Evolutionary conservation across 768 basidiomycete genomes (phyloP).

Genomic region (Serendipita vermifera): DNA sequence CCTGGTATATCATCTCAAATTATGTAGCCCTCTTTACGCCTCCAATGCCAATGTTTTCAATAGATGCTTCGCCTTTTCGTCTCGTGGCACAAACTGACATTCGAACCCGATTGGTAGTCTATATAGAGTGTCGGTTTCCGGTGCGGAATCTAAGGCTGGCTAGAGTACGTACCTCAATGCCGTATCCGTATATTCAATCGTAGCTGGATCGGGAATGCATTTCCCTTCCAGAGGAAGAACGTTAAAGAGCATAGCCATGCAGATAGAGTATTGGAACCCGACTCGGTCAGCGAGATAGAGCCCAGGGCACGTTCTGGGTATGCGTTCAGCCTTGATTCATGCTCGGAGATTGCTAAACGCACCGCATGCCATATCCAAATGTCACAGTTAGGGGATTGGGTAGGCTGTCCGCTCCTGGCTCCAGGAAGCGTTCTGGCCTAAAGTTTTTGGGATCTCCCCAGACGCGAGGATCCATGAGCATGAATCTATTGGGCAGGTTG

Average conservation of each 20-base stretch:
- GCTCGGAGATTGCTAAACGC: neutral
- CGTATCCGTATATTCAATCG: neutral
- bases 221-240: neutral
- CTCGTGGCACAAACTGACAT: slow-evolving; percentile 6
- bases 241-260: neutral
- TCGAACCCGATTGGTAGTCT: neutral
- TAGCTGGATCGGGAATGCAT: neutral
- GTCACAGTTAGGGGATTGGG: neutral
- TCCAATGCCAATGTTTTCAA: neutral
- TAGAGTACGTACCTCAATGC: neutral
- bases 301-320: neutral
- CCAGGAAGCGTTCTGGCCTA: slow-evolving; percentile 10
- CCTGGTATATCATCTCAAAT: too few species aligned
- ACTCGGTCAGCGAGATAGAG: neutral
- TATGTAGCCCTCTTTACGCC: too few species aligned
- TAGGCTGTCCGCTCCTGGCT: neutral
- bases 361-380: neutral
- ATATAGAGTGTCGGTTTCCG: neutral
- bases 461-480: slow-evolving; percentile 4
- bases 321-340: neutral
- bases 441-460: slow-evolving; percentile 1
- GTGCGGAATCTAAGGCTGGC: neutral
- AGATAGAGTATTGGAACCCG: neutral
- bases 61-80: neutral
- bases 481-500: neutral